Conservation (phyloP, 495 filamentous ascomycete species). For the Penicillium robsamsonii region DNA sequence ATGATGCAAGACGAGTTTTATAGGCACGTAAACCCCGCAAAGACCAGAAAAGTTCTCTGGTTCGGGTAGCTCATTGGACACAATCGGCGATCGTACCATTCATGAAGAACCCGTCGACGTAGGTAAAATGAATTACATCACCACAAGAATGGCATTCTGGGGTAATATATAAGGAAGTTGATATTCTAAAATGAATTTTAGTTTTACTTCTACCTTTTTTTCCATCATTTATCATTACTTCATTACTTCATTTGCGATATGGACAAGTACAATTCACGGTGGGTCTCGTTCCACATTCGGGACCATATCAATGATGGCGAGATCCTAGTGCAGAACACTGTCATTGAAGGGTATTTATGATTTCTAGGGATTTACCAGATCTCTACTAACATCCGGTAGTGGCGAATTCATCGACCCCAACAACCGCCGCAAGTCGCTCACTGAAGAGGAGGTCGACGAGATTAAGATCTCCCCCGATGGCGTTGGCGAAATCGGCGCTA, state of each 20-base stretch:
- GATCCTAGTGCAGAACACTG: slow-evolving; percentile 32
- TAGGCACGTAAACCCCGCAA: neutral
- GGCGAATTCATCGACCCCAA: slow-evolving; percentile 34
- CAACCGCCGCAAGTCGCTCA: slow-evolving; percentile 29
- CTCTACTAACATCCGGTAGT: slow-evolving; percentile 21
- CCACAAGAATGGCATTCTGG: neutral
- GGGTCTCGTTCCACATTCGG: slow-evolving; percentile 41
- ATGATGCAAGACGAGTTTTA: neutral
- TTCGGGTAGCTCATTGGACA: neutral
- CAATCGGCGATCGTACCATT: neutral
- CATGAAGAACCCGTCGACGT: neutral
- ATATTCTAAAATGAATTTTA: neutral
- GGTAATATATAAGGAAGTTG: slow-evolving; percentile 3
- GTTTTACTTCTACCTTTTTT: neutral
- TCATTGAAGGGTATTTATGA: slow-evolving; percentile 33
- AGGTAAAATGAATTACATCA: slow-evolving; percentile 10
- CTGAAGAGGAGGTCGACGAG: slow-evolving; percentile 39
- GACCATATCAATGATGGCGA: slow-evolving; percentile 35
- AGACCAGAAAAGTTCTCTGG: neutral
- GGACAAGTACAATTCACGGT: slow-evolving; percentile 34
- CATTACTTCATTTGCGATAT: neutral
- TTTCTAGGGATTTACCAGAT: neutral
- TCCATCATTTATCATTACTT: neutral
- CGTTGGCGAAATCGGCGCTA: slow-evolving; percentile 38
- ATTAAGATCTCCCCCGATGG: slow-evolving; percentile 33